Evolutionary conservation across 495 filamentous ascomycete genomes (phyloP), one percentile per base, ranked within the genome.

Genomic region (Aspergillus mulundensis): DNA sequence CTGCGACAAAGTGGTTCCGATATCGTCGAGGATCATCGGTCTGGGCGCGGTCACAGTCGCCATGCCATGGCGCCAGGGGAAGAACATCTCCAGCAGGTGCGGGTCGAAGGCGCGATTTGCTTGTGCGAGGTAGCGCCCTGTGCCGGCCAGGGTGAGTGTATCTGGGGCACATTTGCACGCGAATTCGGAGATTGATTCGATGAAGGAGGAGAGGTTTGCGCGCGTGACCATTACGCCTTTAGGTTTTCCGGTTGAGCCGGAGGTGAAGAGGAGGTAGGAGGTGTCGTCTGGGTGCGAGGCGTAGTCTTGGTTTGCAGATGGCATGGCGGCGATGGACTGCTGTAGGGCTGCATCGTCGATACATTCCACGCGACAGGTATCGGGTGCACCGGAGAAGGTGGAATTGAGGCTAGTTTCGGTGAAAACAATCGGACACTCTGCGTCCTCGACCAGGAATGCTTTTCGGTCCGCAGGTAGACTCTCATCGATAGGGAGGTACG

Each of bases 221-320:
- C 75, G 71, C 21, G 73, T 76, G 40, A 76, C 67, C 88, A 97
- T 91, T 34, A 97, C 89, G 69, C 94, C 94, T 79, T 98, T 98
- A 18, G 94, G 94, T 75, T 96, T 96, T 25, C 94, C 94, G 1
- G 94, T 98, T 0, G 93, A 97, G 2, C 94, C 94, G 21, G 94
- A 97, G 0, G 94, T 98, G 69, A 97, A 98, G 44, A 98, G 83
- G 49, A 97, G 78, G 80, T 97, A 98, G 19, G 95, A 84, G 18
- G 91, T 90, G 64, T 98, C 94, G 69, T 96, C 90, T 0, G 94
- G 86, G 70, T 80, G 84, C 24, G 65, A 62, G n/a, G 24, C 40
- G 53, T 66, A 62, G 11, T 59, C 43, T 14, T 40, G 25, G 20
- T 71, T 66, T 2, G 61, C 51, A 1, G 63, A 25, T 14, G 63